Evolutionary conservation across 2,329 filamentous ascomycete species (phyloP).

Genomic region (Microdochium nivale): DNA sequence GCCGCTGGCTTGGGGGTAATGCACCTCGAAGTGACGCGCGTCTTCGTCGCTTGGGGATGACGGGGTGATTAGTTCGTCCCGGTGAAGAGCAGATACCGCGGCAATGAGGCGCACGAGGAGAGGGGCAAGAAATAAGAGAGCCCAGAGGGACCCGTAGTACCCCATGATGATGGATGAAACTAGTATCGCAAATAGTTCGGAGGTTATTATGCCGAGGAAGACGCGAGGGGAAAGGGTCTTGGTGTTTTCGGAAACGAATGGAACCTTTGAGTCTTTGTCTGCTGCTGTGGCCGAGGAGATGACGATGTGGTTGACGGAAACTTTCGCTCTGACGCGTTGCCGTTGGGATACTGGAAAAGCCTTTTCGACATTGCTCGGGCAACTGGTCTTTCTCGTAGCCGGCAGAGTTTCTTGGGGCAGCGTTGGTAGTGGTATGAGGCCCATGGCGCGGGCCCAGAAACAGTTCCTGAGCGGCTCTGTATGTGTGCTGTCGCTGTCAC

Average conservation of each 20-base stretch:
- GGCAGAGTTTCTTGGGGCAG: background rate
- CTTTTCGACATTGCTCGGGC: background rate
- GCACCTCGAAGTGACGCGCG: conserved; percentile 8
- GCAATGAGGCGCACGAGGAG: conserved; percentile 5
- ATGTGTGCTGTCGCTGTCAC: background rate
- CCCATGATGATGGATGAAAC: background rate
- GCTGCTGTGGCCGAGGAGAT: conserved; percentile 2
- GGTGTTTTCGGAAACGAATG: conserved; percentile 6
- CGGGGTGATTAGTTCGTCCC: conserved; percentile 2
- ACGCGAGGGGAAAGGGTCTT: background rate
- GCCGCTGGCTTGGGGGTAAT: conserved; percentile 7
- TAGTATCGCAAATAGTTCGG: conserved; percentile 3
- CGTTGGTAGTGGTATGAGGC: conserved; percentile 2
- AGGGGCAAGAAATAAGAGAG: conserved; percentile 4
- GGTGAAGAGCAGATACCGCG: conserved; percentile 5
- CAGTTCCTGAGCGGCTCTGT: conserved; percentile 8
- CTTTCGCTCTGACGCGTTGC: background rate
- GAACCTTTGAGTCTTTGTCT: conserved; percentile 1
- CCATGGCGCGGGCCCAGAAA: conserved; percentile 8
- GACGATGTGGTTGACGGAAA: conserved; percentile 1
- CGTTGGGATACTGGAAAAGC: background rate
- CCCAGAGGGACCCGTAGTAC: conserved; percentile 3
- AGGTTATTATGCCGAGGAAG: conserved; percentile 1
- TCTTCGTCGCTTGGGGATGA: conserved; percentile 1
- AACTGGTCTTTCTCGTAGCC: background rate